Conservation (phyloP, 164 flowering plant species). For the Euptelea pleiosperma region DNA sequence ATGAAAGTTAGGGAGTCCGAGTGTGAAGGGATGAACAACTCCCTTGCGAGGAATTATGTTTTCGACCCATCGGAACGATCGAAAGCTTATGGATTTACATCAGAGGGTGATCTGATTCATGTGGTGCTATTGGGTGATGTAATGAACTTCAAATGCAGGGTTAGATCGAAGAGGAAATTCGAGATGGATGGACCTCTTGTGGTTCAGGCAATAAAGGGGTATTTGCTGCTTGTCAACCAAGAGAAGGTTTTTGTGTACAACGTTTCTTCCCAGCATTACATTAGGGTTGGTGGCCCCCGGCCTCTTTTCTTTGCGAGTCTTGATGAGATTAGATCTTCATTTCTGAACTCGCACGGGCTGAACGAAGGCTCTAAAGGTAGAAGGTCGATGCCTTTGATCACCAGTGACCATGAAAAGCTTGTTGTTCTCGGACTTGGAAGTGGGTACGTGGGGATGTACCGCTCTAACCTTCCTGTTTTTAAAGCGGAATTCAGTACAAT, state of each 20-base stretch:
- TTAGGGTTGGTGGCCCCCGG: conserved; percentile 64
- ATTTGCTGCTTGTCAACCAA: conserved; percentile 53
- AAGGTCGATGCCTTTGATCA: conserved; percentile 45
- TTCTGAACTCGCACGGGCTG: conserved; percentile 36
- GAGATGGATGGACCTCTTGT: conserved; percentile 62
- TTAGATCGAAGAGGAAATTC: conserved; percentile 72
- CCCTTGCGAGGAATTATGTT: conserved; percentile 58
- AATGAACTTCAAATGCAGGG: conserved; percentile 89
- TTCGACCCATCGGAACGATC: conserved; percentile 87
- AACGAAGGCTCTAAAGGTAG: conserved; percentile 21
- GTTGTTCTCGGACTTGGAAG: conserved; percentile 74
- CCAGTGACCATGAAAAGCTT: conserved; percentile 79
- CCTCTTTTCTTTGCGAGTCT: conserved; percentile 61
- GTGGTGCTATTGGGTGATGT: conserved; percentile 74
- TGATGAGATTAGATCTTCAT: conserved; percentile 72
- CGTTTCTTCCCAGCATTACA: conserved; percentile 76
- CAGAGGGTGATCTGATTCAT: conserved; percentile 78
- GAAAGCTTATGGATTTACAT: conserved; percentile 86
- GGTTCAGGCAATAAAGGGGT: conserved; percentile 79
- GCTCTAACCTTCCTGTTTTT: conserved; percentile 73
- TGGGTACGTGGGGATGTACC: conserved; percentile 79
- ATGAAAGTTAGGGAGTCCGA: conserved; percentile 76
- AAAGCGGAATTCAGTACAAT: conserved; percentile 68
- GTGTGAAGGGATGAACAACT: conserved; percentile 85
- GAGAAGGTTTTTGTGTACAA: conserved; percentile 79